phyloP scores from a whole-genome alignment of 148 eudicot genomes.

The Rhododendron williamsianum region DNA sequence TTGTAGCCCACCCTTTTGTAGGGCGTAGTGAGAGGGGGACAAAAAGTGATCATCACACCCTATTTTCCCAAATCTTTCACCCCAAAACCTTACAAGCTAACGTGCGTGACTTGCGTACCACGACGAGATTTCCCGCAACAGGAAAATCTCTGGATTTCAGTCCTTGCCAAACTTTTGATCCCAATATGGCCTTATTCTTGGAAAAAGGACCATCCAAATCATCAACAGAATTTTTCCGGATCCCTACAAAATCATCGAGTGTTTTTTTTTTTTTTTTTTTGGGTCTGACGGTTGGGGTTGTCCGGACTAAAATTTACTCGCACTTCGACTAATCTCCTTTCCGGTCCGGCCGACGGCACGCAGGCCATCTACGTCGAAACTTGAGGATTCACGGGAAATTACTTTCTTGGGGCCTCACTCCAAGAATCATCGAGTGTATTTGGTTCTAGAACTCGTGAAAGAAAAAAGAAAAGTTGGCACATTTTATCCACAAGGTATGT shows the following conservation, averaged over 20 bases:
- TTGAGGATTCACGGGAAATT: too few relatives aligned
- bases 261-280: background rate
- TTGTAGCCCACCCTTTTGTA: background rate
- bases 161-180: background rate
- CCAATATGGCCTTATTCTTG: background rate
- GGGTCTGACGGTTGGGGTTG: background rate
- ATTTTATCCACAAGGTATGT: too few relatives aligned
- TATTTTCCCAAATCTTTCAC: background rate
- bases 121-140: conserved; percentile 4
- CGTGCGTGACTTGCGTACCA: background rate
- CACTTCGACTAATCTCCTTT: too few relatives aligned
- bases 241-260: background rate
- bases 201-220: background rate
- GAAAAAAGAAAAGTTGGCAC: background rate
- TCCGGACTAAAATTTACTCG: too few relatives aligned
- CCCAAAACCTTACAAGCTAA: background rate
- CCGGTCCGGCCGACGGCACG: rapidly evolving
- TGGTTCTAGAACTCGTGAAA: background rate
- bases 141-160: background rate
- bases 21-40: conserved; percentile 9
- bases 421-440: background rate
- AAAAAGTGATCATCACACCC: conserved; percentile 8
- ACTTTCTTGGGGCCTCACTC: too few relatives aligned
- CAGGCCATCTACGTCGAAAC: too few relatives aligned
- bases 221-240: background rate